Evolutionary conservation across 192 early-diverging fungal species (phyloP).

Genomic region (Coemansia aciculifera): DNA sequence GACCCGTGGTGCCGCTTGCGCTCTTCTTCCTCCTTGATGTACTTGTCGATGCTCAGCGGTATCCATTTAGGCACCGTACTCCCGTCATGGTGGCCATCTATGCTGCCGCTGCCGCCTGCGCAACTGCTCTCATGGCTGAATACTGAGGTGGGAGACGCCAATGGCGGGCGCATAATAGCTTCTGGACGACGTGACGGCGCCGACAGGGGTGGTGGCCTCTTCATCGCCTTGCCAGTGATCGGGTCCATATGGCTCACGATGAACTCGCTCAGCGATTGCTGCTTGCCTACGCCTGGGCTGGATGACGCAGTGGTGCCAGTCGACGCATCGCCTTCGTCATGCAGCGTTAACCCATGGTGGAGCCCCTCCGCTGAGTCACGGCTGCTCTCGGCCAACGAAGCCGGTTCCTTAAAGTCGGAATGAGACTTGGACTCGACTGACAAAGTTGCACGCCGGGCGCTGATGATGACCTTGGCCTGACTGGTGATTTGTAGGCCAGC

Average conservation of each 20-base stretch:
- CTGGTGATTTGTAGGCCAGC: slow-evolving; percentile 48
- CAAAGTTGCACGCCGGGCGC: slow-evolving; percentile 37
- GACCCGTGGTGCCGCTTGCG: slow-evolving; percentile 19
- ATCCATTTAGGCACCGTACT: slow-evolving; percentile 38
- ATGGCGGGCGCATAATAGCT: background rate
- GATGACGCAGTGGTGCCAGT: slow-evolving; percentile 13
- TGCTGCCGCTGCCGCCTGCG: background rate
- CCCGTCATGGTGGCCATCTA: background rate
- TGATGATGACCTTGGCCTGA: slow-evolving; percentile 42
- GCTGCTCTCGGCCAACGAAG: background rate
- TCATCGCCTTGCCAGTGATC: slow-evolving; percentile 7
- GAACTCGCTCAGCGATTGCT: slow-evolving; percentile 53
- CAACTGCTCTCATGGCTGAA: background rate
- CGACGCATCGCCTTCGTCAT: slow-evolving; percentile 19
- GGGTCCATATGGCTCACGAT: slow-evolving; percentile 36
- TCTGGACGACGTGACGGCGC: background rate
- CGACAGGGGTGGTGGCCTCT: slow-evolving; percentile 8
- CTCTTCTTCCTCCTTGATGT: slow-evolving; percentile 50
- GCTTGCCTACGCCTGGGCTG: slow-evolving; percentile 22
- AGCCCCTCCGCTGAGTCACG: background rate
- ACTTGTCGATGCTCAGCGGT: slow-evolving; percentile 53
- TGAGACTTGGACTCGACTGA: slow-evolving; percentile 30
- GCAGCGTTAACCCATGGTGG: background rate
- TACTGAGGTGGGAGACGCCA: background rate
- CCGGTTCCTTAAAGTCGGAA: slow-evolving; percentile 8